Conservation (phyloP, 768 basidiomycete species). For the Steccherinum ochraceum region DNA sequence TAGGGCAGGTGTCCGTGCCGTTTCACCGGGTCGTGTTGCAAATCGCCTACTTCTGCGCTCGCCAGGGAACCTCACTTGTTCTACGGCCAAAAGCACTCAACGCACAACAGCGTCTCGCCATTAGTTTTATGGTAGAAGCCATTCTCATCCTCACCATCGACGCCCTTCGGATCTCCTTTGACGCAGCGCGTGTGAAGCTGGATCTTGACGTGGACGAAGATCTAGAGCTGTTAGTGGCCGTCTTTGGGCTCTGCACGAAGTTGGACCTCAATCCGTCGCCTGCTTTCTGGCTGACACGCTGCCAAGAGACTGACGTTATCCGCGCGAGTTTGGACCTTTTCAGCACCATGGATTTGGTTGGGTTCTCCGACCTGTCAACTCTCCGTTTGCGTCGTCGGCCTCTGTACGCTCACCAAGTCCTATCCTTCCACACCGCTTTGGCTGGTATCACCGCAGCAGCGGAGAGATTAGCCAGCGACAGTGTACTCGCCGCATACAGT, state of each 20-base stretch:
- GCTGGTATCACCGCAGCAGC: constrained; percentile 73
- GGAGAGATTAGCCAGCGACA: constrained; percentile 80
- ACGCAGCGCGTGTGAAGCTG: constrained; percentile 48
- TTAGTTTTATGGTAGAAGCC: constrained; percentile 56
- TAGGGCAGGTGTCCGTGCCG: constrained; percentile 52
- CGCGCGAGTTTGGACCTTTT: constrained; percentile 69
- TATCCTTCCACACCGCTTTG: constrained; percentile 83
- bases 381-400: constrained; percentile 59
- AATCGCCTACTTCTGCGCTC: constrained; percentile 71
- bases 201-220: constrained; percentile 71
- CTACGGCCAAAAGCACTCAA: constrained; percentile 44
- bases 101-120: constrained; percentile 54
- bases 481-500: constrained; percentile 74
- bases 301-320: constrained; percentile 78
- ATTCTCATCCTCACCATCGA: constrained; percentile 63
- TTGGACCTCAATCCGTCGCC: constrained; percentile 64
- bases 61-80: constrained; percentile 49
- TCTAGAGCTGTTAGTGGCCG: constrained; percentile 72
- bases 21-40: constrained; percentile 82
- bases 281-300: constrained; percentile 69
- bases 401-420: constrained; percentile 69
- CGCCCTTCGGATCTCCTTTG: constrained; percentile 57
- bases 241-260: constrained; percentile 77
- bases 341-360: constrained; percentile 60
- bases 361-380: constrained; percentile 58